Percentiles rank a stretch among this genome's conserved stretches.
Evolutionary conservation across 345 rosid genomes (phyloP).

Genomic region (Melaleuca alternifolia): DNA sequence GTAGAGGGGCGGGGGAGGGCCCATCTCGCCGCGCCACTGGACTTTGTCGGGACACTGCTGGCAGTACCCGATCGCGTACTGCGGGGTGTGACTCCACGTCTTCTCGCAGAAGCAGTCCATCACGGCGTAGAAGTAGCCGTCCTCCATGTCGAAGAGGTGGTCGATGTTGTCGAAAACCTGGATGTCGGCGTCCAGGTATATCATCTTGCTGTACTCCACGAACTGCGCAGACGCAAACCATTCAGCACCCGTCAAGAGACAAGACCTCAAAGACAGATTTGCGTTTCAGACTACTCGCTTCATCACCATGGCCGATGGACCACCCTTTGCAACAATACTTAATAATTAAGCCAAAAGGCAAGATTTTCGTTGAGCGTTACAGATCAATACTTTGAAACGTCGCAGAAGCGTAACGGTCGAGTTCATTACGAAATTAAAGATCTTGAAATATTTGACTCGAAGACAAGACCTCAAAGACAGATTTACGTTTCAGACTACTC

Average conservation of each 20-base stretch:
- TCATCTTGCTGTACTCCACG: constrained; percentile 75
- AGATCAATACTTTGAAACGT: neutral
- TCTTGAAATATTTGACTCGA: neutral
- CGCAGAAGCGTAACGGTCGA: neutral
- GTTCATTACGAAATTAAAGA: neutral
- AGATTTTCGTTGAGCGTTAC: neutral
- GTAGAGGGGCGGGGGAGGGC: constrained; percentile 58
- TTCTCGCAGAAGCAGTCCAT: constrained; percentile 93
- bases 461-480: no score
- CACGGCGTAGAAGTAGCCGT: constrained; percentile 60
- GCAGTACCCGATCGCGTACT: constrained; percentile 79
- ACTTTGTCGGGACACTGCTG: constrained; percentile 78
- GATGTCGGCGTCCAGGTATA: constrained; percentile 84
- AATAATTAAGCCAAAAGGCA: neutral
- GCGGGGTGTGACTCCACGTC: constrained; percentile 69
- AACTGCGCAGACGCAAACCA: constrained; percentile 26
- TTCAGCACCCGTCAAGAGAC: neutral
- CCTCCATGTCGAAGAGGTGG: constrained; percentile 62
- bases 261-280: neutral
- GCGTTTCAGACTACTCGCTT: no score
- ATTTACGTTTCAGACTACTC: neutral
- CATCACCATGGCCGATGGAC: no score
- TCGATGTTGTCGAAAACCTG: constrained; percentile 73
- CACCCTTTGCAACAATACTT: no score
- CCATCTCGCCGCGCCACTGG: constrained; percentile 50